Base-by-base conservation (phyloP, 2,329 filamentous ascomycete species). In the Paraconiothyrium brasiliense region DNA sequence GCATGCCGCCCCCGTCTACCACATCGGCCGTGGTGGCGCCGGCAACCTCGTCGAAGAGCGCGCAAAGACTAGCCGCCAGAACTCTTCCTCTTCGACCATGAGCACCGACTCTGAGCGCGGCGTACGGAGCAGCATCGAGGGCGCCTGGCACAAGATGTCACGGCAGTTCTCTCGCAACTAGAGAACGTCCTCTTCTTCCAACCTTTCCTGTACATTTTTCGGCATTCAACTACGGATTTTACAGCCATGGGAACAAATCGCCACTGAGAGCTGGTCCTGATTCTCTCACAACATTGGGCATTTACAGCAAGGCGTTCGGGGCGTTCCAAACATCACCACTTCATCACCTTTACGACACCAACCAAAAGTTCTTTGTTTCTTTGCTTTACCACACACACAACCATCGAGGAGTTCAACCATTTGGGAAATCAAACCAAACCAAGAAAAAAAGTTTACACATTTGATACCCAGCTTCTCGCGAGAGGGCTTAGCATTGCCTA, bases 21-120 rank as follows among this genome's bases (percentile, higher is more conserved):
- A 88, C 74, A 84, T 89, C 65, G 87, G 87, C 47, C 83, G 87
- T 48, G 87, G 87, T 22, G 87, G 87, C 44, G 85, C 84, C 13
- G 87, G 86, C 54, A 90, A 90, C 76, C 66, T 76, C 46, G 73
- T 83, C 63, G 73, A 81, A 49, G 79, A 81, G 65, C 71, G 58
- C 16, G 32, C n/a, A 20, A 55, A 56, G 37, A 60, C 46, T 30
- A 69, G 56, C 49, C 71, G 77, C 61, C 67, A 70, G 49, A 73
- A 74, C 70, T 76, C 72, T 2, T 62, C 75, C 20, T 70, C 68
- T 43, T 76, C 73, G 0, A 68, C 58, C 57, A 49, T 50, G 32
- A 67, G 62, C 55, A 48, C 59, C 37, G 70, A 72, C 35, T 74
- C 71, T 24, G 68, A 71, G 32, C 65, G 50, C 39, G 22, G 73